phyloP scores from a whole-genome alignment of 148 eudicot species.

The Euryodendron excelsum region DNA sequence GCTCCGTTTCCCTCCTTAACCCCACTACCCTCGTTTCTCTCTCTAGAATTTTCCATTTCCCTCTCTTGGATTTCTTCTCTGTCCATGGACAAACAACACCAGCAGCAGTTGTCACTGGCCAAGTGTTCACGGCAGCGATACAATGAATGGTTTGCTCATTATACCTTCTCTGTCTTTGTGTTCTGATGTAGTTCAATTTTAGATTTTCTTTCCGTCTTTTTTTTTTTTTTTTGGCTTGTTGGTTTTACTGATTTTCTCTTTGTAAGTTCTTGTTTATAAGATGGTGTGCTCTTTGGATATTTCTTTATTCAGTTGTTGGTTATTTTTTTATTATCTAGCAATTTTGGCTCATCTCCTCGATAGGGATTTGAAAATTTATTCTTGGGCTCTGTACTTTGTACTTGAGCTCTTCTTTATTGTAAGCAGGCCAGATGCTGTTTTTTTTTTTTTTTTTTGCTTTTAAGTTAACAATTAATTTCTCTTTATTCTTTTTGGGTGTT shows the following conservation, averaged over 20 bases:
- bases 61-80: constrained; percentile 9
- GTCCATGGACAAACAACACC: constrained; percentile 45
- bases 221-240: background rate
- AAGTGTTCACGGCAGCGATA: constrained; percentile 57
- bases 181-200: background rate
- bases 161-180: background rate
- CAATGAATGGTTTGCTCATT: constrained; percentile 74
- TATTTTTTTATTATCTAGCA: background rate
- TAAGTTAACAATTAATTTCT: background rate
- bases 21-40: constrained; percentile 23
- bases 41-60: constrained; percentile 24
- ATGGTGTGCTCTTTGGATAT: background rate
- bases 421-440: background rate
- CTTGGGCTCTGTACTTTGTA: background rate
- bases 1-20: constrained; percentile 32
- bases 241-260: background rate
- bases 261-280: background rate
- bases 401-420: background rate
- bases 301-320: background rate
- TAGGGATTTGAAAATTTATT: background rate
- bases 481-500: background rate
- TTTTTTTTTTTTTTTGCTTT: background rate
- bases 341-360: background rate
- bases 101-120: constrained; percentile 46
- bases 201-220: constrained; percentile 5